Conservation (phyloP, 805 yeast genomes). For the Ogataea degrootiae region DNA sequence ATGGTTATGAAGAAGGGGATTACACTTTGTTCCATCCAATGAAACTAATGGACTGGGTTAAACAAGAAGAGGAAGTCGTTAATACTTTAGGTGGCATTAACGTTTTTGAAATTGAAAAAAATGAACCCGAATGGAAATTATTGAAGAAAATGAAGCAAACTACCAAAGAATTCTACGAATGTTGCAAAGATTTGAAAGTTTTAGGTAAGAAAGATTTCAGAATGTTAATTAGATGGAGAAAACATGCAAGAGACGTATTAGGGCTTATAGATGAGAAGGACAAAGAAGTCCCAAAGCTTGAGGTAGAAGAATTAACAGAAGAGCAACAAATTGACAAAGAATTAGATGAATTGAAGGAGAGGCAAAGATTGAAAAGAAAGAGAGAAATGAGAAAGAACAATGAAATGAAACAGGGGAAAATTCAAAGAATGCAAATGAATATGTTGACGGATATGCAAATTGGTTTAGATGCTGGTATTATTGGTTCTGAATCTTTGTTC, state of each 20-base stretch:
- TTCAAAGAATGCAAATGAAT: conserved; percentile 89
- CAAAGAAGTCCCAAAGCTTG: conserved; percentile 46
- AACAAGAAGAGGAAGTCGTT: conserved; percentile 71
- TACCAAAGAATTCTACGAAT: conserved; percentile 71
- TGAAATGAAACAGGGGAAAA: conserved; percentile 82
- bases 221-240: conserved; percentile 79
- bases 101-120: conserved; percentile 56
- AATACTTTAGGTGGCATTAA: conserved; percentile 71
- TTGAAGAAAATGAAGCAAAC: conserved; percentile 71
- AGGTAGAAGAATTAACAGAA: conserved; percentile 71
- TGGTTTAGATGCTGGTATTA: conserved; percentile 85
- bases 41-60: conserved; percentile 77
- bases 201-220: conserved; percentile 94
- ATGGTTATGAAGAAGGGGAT: conserved; percentile 96
- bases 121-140: conserved; percentile 67
- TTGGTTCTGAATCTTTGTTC: conserved; percentile 76
- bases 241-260: conserved; percentile 71
- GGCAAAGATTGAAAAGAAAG: conserved; percentile 61
- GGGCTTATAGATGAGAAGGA: conserved; percentile 59
- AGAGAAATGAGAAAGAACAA: conserved; percentile 81
- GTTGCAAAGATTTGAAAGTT: conserved; percentile 88
- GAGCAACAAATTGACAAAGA: conserved; percentile 89
- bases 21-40: conserved; percentile 64
- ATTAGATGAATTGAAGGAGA: conserved; percentile 65
- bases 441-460: conserved; percentile 91